Evolutionary conservation across 2,329 filamentous ascomycete genomes (phyloP), one percentile per base, ranked within the genome.

Genomic region (Helotiales sp.): DNA sequence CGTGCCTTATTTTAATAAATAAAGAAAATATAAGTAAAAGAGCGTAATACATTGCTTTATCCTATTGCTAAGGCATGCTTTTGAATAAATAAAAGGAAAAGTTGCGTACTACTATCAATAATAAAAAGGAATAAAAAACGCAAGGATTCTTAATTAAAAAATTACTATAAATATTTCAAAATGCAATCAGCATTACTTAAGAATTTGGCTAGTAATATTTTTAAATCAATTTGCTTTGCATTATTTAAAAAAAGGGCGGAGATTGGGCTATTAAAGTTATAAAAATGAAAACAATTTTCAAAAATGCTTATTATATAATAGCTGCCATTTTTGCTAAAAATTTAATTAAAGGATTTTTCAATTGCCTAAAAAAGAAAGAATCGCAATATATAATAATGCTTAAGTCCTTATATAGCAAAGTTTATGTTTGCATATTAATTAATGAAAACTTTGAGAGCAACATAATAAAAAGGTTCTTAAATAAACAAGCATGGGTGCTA

Each of bases 251-350:
- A 3, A 3, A 7, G 5, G 8, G 15, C 10, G 8, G 15, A 40
- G 34, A 40, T 40, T 40, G 34, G 34, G 34, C 11, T 13, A 7
- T 3, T 6, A 13, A 40, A 40, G 6, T 13, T 32, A 32, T 10
- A 10, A 32, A 32, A 10, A 32, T 49, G 22, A 8, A 49, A 49
- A 20, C 45, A 34, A 43, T 61, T 11, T 61, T 61, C 8, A 30
- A 30, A 22, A 47, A 45, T 15, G 45, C 59, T 50, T 61, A 61
- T 43, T 61, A 28, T 32, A 61, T n/a, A 11, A 50, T 61, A 30
- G 59, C 59, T 20, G 59, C 59, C 10, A 61, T 43, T 13, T 61
- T 37, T 32, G 45, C 59, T 34, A 30, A 28, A 47, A 11, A 61
- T 22, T 47, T 20, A 45, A 32, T 22, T 8, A 6, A 50, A 50